Percentiles rank a stretch among this genome's conserved stretches.
Evolutionary conservation across 2,329 filamentous ascomycete genomes (phyloP).

Genomic region (Aspergillus brasiliensis): DNA sequence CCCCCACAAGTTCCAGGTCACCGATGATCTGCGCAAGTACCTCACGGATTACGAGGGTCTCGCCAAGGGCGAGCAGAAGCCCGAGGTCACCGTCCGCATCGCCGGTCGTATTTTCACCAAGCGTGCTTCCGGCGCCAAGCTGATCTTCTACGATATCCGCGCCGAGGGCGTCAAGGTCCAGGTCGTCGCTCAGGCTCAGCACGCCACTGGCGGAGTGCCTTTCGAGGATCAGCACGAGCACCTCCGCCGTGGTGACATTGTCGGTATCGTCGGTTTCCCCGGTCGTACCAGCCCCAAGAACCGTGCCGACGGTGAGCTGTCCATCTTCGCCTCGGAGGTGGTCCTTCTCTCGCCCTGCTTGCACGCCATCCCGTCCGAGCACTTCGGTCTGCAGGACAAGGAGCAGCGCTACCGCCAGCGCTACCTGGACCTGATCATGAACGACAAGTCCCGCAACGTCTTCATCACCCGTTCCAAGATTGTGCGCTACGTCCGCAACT

Average conservation of each 20-base stretch:
- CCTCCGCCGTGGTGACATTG: constrained; percentile 87
- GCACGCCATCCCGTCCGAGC: constrained; percentile 80
- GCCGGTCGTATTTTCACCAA: constrained; percentile 89
- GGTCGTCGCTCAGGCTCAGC: constrained; percentile 86
- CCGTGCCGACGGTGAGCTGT: constrained; percentile 85
- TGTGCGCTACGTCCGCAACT: constrained; percentile 82
- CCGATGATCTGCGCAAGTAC: constrained; percentile 80
- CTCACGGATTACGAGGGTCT: constrained; percentile 72
- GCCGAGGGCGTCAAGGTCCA: constrained; percentile 78
- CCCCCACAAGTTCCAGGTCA: constrained; percentile 90
- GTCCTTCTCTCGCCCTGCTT: constrained; percentile 86
- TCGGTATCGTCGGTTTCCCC: constrained; percentile 82
- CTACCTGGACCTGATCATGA: constrained; percentile 96
- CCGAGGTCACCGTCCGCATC: constrained; percentile 73
- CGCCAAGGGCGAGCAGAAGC: constrained; percentile 82
- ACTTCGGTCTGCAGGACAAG: constrained; percentile 93
- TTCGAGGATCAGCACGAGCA: constrained; percentile 90
- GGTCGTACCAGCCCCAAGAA: constrained; percentile 88
- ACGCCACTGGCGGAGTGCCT: constrained; percentile 66
- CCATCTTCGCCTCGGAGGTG: constrained; percentile 87
- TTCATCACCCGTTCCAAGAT: constrained; percentile 87
- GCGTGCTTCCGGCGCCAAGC: constrained; percentile 77
- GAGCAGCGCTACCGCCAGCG: constrained; percentile 92
- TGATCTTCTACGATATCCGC: constrained; percentile 88
- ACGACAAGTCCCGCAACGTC: constrained; percentile 79